Conservation (phyloP, 139 green algal species). For the Chlamydomonas schloesseri region DNA sequence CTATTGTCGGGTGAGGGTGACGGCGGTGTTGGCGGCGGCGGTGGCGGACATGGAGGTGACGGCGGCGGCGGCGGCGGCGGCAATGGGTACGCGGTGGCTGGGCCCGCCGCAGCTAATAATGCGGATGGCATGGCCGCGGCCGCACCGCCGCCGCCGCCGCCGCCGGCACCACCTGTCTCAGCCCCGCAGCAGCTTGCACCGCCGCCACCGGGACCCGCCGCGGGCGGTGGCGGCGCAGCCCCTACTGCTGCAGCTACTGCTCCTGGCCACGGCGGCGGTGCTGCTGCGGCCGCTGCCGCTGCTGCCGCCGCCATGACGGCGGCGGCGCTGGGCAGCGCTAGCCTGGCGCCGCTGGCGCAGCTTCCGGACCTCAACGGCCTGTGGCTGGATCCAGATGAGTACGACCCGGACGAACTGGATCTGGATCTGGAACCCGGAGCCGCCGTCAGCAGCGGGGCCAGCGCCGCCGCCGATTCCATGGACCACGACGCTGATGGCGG, state of each 20-base stretch:
- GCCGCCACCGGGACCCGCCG: neutral
- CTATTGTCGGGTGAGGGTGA: neutral
- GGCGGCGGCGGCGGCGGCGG: too few species aligned
- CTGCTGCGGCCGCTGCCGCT: neutral
- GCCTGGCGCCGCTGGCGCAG: neutral
- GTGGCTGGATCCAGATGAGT: conserved; percentile 8
- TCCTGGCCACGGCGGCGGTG: neutral
- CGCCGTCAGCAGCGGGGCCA: too few species aligned
- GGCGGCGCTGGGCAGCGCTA: neutral
- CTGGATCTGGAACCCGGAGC: too few species aligned
- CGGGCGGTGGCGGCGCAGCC: neutral
- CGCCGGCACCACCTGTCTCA: neutral
- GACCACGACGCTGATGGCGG: too few species aligned
- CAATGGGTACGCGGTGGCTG: too few species aligned
- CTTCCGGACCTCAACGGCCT: neutral
- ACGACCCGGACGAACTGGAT: neutral
- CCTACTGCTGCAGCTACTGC: neutral
- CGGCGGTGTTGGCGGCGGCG: too few species aligned
- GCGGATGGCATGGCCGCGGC: neutral
- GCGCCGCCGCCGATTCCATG: too few species aligned
- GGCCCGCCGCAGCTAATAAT: too few species aligned
- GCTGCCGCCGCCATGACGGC: neutral
- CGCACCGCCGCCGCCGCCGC: neutral
- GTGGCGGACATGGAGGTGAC: too few species aligned
- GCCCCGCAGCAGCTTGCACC: neutral